phyloP scores from a whole-genome alignment of 352 stramenopile species.

The Phytophthora citricola region DNA sequence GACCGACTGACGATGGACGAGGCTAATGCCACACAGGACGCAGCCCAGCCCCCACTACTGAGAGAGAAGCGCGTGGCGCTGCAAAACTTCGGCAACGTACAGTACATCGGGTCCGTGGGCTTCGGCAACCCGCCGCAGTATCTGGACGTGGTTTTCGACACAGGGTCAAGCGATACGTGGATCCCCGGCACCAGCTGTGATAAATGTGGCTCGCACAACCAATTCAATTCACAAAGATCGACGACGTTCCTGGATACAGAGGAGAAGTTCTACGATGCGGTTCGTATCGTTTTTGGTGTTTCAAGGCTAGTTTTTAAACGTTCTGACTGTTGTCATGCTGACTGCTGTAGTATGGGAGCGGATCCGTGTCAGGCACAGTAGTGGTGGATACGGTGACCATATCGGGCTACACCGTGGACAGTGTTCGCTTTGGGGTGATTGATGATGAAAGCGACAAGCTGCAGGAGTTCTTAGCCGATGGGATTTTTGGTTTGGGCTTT shows the following conservation, averaged over 20 bases:
- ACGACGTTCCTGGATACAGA: conserved; percentile 79
- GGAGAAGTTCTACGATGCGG: conserved; percentile 75
- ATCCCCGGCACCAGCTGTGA: conserved; percentile 62
- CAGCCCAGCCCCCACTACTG: conserved; percentile 34
- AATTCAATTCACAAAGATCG: conserved; percentile 60
- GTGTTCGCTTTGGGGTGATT: conserved; percentile 82
- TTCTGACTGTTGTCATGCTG: conserved; percentile 19
- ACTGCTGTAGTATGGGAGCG: conserved; percentile 72
- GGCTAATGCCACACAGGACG: conserved; percentile 20
- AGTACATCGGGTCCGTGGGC: conserved; percentile 80
- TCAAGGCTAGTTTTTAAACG: conserved; percentile 1
- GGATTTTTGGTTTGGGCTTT: conserved; percentile 89
- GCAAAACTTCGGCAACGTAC: conserved; percentile 87
- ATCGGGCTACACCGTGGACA: conserved; percentile 70
- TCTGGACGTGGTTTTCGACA: conserved; percentile 83
- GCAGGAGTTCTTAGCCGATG: conserved; percentile 87
- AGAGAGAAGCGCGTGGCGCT: conserved; percentile 55
- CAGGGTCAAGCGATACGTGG: conserved; percentile 85
- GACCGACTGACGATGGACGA: conserved; percentile 9
- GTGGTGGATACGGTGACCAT: conserved; percentile 79
- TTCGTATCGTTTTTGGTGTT: conserved; percentile 24
- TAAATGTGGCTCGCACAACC: conserved; percentile 60
- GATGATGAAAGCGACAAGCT: conserved; percentile 72
- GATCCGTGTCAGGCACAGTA: conserved; percentile 78
- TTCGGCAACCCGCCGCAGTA: conserved; percentile 75